Base-by-base conservation (phyloP, 305 asterid genomes). In the Lippia alba region DNA sequence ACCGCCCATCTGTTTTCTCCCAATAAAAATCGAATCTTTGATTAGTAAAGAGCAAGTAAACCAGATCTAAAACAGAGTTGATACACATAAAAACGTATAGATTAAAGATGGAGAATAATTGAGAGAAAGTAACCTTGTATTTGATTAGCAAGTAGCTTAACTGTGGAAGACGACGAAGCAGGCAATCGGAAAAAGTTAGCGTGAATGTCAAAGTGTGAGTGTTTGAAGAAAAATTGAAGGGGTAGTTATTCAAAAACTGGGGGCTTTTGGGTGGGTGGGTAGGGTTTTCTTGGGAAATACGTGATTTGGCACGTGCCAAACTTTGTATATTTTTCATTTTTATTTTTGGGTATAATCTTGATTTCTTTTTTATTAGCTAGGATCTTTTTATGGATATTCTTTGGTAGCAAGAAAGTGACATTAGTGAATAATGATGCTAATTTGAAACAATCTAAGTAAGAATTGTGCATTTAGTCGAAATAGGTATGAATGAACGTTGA, bases 1-100 rank as follows among this genome's bases (percentile, higher is more conserved):
- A 82, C 86, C 82, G 40, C 85, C 86, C 91, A 86, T 86, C 46
- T 74, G 75, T 55, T 59, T 39, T 17, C 55, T 61, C 3, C 2
- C 51, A 71, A 60, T 0, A 20, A 41, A 62, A 67, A 46, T 8
- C 55, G 50, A 66, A n/a, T 36, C 33, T 39, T 56, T 32, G 12
- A 69, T 56, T 30, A 16, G 65, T 12, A 12, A 60, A 46, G 33
- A 12, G 41, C 40, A 40, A 53, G 7, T 41, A 73, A 2, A 68
- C 11, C 75, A 36, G 66, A 67, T 66, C 51, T 30, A 71, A 18
- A n/a, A 9, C 62, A 33, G 33, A 32, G 15, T 4, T 11, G 4
- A 3, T 4, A 53, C 5, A 14, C 1, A 48, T 12, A 46, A 39
- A 46, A 36, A 45, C 19, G 56, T 24, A 50, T 32, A 48, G 8